Evolutionary conservation across 2,329 filamentous ascomycete species (phyloP).

Genomic region (Nigrospora oryzae): DNA sequence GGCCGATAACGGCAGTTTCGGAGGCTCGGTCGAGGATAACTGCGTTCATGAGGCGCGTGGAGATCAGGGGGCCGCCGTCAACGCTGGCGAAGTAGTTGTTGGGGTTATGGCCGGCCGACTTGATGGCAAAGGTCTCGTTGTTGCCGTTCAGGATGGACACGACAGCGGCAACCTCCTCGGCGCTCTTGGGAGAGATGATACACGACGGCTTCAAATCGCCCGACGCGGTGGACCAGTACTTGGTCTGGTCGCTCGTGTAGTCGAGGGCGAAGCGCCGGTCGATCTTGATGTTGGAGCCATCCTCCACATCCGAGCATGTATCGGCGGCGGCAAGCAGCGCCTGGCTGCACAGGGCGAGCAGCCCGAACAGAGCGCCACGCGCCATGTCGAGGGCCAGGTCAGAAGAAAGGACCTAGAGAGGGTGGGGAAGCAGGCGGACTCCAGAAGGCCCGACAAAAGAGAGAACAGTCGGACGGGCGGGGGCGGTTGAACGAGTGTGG

Average conservation of each 20-base stretch:
- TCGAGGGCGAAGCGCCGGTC: slow-evolving; percentile 19
- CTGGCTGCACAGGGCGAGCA: neutral
- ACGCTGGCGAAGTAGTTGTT: slow-evolving; percentile 45
- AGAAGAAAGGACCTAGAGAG: too few species aligned
- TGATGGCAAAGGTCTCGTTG: slow-evolving; percentile 42
- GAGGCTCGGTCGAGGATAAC: slow-evolving; percentile 27
- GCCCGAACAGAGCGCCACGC: neutral
- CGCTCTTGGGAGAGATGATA: slow-evolving; percentile 36
- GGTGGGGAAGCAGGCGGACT: too few species aligned
- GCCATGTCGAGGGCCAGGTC: neutral
- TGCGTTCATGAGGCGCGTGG: slow-evolving; percentile 32
- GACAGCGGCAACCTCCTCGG: slow-evolving; percentile 42
- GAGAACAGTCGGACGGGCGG: too few species aligned
- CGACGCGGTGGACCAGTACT: slow-evolving; percentile 38
- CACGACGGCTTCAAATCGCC: slow-evolving; percentile 35
- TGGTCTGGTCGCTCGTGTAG: slow-evolving; percentile 27
- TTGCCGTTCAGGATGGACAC: slow-evolving; percentile 38
- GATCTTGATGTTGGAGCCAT: slow-evolving; percentile 20
- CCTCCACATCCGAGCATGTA: slow-evolving; percentile 28
- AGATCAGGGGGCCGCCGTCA: slow-evolving; percentile 38
- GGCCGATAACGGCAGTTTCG: slow-evolving; percentile 32
- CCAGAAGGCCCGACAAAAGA: too few species aligned
- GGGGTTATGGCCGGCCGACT: slow-evolving; percentile 49
- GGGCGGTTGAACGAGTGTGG: too few species aligned
- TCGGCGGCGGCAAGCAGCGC: slow-evolving; percentile 10